Conservation (phyloP, 352 stramenopile species). For the Plasmopara viticola region DNA sequence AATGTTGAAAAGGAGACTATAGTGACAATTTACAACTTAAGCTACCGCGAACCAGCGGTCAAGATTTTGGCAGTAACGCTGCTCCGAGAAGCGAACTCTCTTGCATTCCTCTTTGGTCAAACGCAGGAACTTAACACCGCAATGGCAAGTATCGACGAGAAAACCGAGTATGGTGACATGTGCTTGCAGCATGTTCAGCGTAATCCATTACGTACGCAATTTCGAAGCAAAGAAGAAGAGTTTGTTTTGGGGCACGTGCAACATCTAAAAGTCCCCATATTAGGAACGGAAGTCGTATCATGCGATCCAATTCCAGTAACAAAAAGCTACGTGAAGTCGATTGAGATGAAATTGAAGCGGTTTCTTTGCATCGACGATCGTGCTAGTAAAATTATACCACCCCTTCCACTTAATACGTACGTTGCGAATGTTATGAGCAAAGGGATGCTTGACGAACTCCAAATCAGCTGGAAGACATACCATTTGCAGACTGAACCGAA, state of each 20-base stretch:
- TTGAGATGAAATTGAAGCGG: conserved; percentile 12
- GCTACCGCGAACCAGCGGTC: conserved; percentile 37
- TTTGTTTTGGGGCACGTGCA: conserved; percentile 10
- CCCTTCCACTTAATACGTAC: conserved; percentile 20
- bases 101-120: conserved; percentile 32
- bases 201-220: conserved; percentile 23
- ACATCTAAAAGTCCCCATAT: not conserved
- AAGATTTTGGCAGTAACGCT: conserved; percentile 30
- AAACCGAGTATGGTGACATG: conserved; percentile 20
- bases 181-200: conserved; percentile 10
- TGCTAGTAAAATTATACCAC: not conserved
- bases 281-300: conserved; percentile 1
- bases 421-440: conserved; percentile 28
- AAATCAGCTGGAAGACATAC: conserved; percentile 36
- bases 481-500: conserved; percentile 17
- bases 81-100: conserved; percentile 18
- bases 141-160: conserved; percentile 10
- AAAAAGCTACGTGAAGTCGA: conserved; percentile 15
- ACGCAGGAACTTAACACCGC: not conserved
- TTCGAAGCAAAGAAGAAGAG: conserved; percentile 19
- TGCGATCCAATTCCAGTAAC: conserved; percentile 8
- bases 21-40: conserved; percentile 20
- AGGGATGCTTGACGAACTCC: conserved; percentile 38
- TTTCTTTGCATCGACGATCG: conserved; percentile 10
- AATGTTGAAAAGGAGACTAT: conserved; percentile 21